Base-by-base conservation (phyloP, 257 asterid genomes). In the Primulina tabacum region DNA sequence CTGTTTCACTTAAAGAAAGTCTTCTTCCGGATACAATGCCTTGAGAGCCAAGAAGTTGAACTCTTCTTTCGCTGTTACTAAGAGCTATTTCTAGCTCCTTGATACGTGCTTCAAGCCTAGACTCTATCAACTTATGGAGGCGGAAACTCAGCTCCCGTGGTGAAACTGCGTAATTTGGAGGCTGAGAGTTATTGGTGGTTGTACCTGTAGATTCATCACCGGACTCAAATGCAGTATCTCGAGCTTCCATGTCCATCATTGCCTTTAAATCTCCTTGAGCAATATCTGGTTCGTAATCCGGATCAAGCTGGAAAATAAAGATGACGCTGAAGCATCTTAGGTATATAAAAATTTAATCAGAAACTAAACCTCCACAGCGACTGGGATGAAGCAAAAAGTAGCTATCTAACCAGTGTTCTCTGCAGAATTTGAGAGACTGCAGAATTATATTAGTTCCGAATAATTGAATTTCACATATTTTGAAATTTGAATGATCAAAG, bases 81-180 rank as follows among this genome's bases (percentile, higher is more conserved):
- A 87, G 81, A 47, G 87, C 89, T 60, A 47, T 75, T 67, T 87
- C 90, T 20, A 89, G 86, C 79, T 85, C 95, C 80, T 71, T 74
- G 17, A 89, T 72, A 62, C 81, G 87, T 11, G 58, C 81, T 77
- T 85, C 81, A 12, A 87, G 90, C 72, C 83, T 79, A 4, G 88
- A 78, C 75, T 89, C 89, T 57, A 79, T 80, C 74, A 87, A 50
- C 81, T 87, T 85, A 9, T 89, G 95, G 64, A 87, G 87, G 24
- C 86, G 79, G 62, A 80, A 70, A 65, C 82, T 84, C 76, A 89
- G 82, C 76, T 89, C 90, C 76, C 78, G 73, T 17, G 92, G 95
- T 29, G 84, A 82, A 79, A 87, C 88, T 26, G 86, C 81, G 34
- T 84, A 82, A 67, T 89, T 79, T 73, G 75, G 77, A 62, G 89